Base-by-base conservation (phyloP, 2,329 filamentous ascomycete species). In the Colletotrichum sublineola region DNA sequence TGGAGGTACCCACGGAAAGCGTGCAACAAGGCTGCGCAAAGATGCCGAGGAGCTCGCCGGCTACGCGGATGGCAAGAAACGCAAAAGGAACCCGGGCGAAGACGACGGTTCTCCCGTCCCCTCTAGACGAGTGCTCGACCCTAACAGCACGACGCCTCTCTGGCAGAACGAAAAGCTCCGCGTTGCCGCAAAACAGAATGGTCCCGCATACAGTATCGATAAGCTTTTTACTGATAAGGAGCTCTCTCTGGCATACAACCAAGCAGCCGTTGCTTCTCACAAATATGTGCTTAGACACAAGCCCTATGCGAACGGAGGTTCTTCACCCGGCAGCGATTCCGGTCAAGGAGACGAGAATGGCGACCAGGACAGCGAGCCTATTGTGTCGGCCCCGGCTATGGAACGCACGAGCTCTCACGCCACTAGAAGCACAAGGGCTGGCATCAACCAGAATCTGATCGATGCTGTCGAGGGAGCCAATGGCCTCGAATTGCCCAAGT, bases 221-320 rank as follows among this genome's bases (percentile, higher is more conserved):
- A 92, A 92, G 82, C 86, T 93, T 48, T 93, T 93, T 63, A 92
- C 90, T 0, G 91, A 93, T 76, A 92, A 91, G 80, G 91, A 93
- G 81, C 84, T 93, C 40, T 86, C 88, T 5, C 86, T 92, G 83
- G 89, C 89, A 38, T 92, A 92, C 79, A 92, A 91, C 73, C 82
- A 85, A 5, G 88, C 91, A 6, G 90, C 90, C 40, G 77, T 91
- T 29, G 90, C 90, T 2, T 87, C 91, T 11, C 88, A 91, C 78
- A 88, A 89, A 73, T 88, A 90, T 76, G 85, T 92, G 68, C 80
- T 91, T 64, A 87, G 88, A 46, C 89, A 90, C 77, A 87, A 87
- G 62, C 78, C 83, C 44, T 83, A 86, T 68, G 80, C 83, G 36
- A 86, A 88, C 74, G 89, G 88, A 63, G 81, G 82, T 57, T 89